phyloP scores from a whole-genome alignment of 352 stramenopile species.

The Globisporangium viniferum region DNA sequence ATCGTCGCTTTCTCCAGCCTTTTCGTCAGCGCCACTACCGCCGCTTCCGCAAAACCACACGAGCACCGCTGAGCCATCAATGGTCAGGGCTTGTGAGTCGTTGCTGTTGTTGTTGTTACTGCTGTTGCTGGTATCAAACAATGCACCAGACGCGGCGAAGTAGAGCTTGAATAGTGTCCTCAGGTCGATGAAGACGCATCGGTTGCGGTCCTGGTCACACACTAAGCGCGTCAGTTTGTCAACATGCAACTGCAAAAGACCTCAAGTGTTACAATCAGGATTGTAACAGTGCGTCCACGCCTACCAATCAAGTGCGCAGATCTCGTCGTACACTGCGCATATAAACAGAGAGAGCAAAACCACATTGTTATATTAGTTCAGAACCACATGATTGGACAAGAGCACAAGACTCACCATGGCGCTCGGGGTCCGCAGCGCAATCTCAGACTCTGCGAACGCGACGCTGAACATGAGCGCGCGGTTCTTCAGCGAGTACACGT shows the following conservation, averaged over 20 bases:
- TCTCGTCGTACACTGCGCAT: conserved; percentile 9
- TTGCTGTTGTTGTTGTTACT: too few relatives aligned
- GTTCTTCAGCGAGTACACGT: conserved; percentile 28
- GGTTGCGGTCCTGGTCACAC: conserved; percentile 28
- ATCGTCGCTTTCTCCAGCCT: background rate
- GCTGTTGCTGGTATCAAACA: background rate
- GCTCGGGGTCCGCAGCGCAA: conserved; percentile 15
- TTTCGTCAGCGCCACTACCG: background rate
- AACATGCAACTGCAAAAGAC: background rate
- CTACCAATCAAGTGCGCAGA: conserved; percentile 21
- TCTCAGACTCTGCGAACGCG: conserved; percentile 7
- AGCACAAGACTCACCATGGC: conserved; percentile 17
- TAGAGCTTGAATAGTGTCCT: conserved; percentile 35
- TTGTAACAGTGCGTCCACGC: background rate
- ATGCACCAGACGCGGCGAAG: background rate
- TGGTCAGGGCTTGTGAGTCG: background rate
- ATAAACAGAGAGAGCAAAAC: background rate
- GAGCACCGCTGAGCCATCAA: conserved; percentile 4
- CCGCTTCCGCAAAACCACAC: conserved; percentile 4
- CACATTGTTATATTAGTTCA: background rate
- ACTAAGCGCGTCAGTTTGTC: conserved; percentile 21
- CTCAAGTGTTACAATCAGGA: background rate
- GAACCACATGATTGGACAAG: background rate
- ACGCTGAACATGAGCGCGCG: conserved; percentile 24
- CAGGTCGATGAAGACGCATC: conserved; percentile 29